Evolutionary conservation across 169 alveolate species (phyloP), one percentile per base, ranked within the genome.

Genomic region (Plasmodium gallinaceum): DNA sequence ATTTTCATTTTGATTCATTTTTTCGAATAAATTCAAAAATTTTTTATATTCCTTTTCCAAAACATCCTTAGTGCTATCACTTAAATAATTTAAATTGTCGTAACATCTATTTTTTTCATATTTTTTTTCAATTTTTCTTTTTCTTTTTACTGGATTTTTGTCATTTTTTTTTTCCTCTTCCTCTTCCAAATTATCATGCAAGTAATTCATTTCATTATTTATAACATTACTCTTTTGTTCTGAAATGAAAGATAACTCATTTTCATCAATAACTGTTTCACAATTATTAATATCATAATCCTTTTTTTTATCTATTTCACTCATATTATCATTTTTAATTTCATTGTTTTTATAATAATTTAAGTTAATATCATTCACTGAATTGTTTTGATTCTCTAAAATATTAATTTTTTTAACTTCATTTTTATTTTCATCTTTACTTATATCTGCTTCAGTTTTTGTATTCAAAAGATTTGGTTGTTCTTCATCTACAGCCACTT

Each of bases 31-130:
- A 64, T 43, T 54, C 46, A 83, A 54, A 43, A 83, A 83, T 1
- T 68, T 83, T 5, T 61, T 68, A 61, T 68, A 39, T 60, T 83
- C 91, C 51, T 46, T 83, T 61, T 83, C 91, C n/a, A 83, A 46
- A 32, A 39, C 9, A 12, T 83, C 91, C 45, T 83, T 83, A 57
- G 64, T 42, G 58, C 62, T 61, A 68, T 83, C 91, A 62, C 83
- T 62, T 16, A 83, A 46, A 46, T 83, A 83, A 60, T 68, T 52
- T 52, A 83, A 32, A 20, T 58, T 48, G 18, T 83, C 91, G 62
- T 45, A 68, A 37, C 14, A 6, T 12, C 6, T 14, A 4, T n/a
- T 52, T 12, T 68, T 66, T 8, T 83, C 83, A 18, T 46, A 62
- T 61, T 51, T 51, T 18, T 68, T 43, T 45, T 42, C 45, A 9